These are phyloP conservation scores for Mycena venus DNA, from an alignment of 768 basidiomycete genomes.

Conservation along the genomic window DNA sequence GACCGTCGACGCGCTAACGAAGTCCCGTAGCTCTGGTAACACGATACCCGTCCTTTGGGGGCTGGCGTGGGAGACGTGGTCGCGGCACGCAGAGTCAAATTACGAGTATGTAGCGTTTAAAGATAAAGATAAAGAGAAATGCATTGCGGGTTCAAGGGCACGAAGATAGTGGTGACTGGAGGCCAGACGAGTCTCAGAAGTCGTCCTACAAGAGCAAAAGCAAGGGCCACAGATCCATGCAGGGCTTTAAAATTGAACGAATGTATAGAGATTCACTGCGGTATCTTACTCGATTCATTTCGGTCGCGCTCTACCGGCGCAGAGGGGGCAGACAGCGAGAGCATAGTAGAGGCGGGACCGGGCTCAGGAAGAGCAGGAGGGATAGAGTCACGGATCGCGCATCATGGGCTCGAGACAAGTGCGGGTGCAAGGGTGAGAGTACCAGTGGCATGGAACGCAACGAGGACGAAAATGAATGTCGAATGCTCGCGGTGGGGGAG, in stretches of 20 bases:
- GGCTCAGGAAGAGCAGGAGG: not conserved
- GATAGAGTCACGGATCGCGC: not conserved
- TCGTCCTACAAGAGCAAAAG: not conserved
- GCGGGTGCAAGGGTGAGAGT: no score
- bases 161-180: not conserved
- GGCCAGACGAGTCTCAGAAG: not conserved
- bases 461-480: conserved; percentile 4
- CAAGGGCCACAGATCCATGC: conserved; percentile 8
- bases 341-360: not conserved
- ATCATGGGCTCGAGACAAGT: no score
- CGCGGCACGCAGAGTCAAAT: not conserved
- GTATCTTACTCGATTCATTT: conserved; percentile 7
- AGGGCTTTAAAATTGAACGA: conserved; percentile 14
- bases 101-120: conserved; percentile 2
- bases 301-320: not conserved
- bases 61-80: not conserved
- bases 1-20: no score
- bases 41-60: no score
- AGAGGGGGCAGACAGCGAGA: not conserved
- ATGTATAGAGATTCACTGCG: conserved; percentile 1
- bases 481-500: conserved; percentile 1
- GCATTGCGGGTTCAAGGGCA: not conserved
- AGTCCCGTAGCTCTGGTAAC: no score
- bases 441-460: no score
- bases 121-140: conserved; percentile 1